Conservation (phyloP, 139 green algal species). For the Chlorokybus atmophyticus region DNA sequence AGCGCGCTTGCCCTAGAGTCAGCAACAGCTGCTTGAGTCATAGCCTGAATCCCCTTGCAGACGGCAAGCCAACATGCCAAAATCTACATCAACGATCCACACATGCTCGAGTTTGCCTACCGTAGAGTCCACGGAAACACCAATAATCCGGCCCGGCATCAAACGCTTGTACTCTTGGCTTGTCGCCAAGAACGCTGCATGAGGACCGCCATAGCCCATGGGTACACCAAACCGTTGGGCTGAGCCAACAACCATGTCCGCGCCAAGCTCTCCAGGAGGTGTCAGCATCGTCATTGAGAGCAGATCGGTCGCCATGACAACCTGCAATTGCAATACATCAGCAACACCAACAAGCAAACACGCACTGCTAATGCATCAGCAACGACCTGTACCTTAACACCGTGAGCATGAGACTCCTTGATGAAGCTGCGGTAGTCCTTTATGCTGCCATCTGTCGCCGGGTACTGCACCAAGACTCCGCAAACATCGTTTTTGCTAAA, state of each 20-base stretch:
- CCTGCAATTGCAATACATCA: too few species aligned
- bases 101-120: too few species aligned
- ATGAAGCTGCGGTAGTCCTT: slow-evolving; percentile 61
- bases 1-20: slow-evolving; percentile 70
- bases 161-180: slow-evolving; percentile 74
- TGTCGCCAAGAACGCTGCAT: slow-evolving; percentile 94
- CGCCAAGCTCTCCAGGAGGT: slow-evolving; percentile 91
- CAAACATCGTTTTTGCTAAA: slow-evolving; percentile 78
- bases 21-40: too few species aligned
- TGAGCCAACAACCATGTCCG: slow-evolving; percentile 92
- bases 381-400: slow-evolving; percentile 28
- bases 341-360: background rate
- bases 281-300: slow-evolving; percentile 83
- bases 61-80: too few species aligned
- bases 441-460: slow-evolving; percentile 80
- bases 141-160: slow-evolving; percentile 95
- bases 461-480: slow-evolving; percentile 92
- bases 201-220: slow-evolving; percentile 96
- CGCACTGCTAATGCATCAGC: background rate
- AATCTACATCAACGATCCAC: too few species aligned
- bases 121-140: slow-evolving; percentile 69
- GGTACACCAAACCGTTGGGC: slow-evolving; percentile 92
- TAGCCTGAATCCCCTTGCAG: too few species aligned
- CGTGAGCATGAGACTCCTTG: slow-evolving; percentile 23
- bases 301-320: slow-evolving; percentile 75